Conservation (phyloP, 129 eudicot genomes). For the Glebionis coronaria region DNA sequence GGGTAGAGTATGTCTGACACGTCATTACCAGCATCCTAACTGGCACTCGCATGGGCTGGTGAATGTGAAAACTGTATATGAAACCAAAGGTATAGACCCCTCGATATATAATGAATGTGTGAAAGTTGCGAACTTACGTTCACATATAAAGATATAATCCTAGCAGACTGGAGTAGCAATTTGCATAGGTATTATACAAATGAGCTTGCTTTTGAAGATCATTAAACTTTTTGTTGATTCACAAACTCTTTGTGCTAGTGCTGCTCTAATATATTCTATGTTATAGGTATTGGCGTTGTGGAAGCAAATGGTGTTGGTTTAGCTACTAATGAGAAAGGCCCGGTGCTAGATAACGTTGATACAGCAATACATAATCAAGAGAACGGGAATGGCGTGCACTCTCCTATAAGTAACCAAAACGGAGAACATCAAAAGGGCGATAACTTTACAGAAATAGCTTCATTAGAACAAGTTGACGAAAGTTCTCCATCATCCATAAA, state of each 20-base stretch:
- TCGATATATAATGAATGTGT: conserved; percentile 6
- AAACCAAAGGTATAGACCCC: conserved; percentile 57
- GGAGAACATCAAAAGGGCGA: conserved; percentile 39
- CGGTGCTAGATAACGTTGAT: conserved; percentile 4
- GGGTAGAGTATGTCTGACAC: conserved; percentile 43
- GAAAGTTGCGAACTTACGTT: not conserved
- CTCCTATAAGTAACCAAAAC: conserved; percentile 23
- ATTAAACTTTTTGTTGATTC: not conserved
- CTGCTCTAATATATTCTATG: not conserved
- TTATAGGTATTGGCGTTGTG: conserved; percentile 33
- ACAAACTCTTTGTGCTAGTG: not conserved
- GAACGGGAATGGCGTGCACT: conserved; percentile 28
- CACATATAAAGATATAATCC: too few species aligned
- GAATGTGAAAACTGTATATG: conserved; percentile 37
- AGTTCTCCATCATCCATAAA: conserved; percentile 23
- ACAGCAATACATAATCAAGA: conserved; percentile 15
- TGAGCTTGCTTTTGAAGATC: too few species aligned
- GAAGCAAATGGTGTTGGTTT: conserved; percentile 17
- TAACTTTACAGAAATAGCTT: conserved; percentile 24
- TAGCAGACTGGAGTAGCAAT: too few species aligned
- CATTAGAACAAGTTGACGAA: conserved; percentile 21
- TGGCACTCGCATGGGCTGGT: conserved; percentile 42
- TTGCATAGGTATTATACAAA: too few species aligned
- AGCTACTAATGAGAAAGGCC: conserved; percentile 18
- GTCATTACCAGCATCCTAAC: conserved; percentile 37